Conservation (phyloP, 2,329 filamentous ascomycete genomes). For the Whalleya microplaca region DNA sequence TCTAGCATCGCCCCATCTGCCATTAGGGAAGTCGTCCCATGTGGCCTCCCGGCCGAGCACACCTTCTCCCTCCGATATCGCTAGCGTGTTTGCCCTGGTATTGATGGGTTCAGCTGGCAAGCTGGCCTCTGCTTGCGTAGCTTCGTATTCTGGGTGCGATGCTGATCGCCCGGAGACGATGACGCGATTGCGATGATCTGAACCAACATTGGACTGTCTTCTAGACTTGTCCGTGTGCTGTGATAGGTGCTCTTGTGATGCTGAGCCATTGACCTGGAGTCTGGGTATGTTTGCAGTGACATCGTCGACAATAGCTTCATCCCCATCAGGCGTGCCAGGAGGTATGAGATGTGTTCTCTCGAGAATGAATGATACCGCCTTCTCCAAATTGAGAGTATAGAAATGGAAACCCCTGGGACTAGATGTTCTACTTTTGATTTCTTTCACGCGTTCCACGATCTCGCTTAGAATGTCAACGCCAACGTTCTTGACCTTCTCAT, state of each 20-base stretch:
- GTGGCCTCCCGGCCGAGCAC: slow-evolving; percentile 90
- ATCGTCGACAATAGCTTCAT: slow-evolving; percentile 56
- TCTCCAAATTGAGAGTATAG: slow-evolving; percentile 95
- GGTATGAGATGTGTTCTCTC: slow-evolving; percentile 86
- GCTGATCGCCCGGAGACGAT: slow-evolving; percentile 71
- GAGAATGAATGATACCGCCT: slow-evolving; percentile 90
- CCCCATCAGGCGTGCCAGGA: slow-evolving; percentile 51
- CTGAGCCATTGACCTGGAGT: slow-evolving; percentile 56
- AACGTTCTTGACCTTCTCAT: slow-evolving; percentile 78
- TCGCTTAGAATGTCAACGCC: slow-evolving; percentile 85
- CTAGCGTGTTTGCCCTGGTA: slow-evolving; percentile 80
- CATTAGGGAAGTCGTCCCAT: slow-evolving; percentile 98
- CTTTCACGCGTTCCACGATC: slow-evolving; percentile 77
- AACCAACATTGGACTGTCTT: slow-evolving; percentile 78
- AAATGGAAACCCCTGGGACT: slow-evolving; percentile 88
- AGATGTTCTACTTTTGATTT: slow-evolving; percentile 58
- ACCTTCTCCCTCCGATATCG: slow-evolving; percentile 93
- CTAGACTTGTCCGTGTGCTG: slow-evolving; percentile 45
- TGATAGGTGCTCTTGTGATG: slow-evolving; percentile 32
- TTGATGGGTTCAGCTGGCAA: slow-evolving; percentile 76
- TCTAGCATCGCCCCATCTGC: slow-evolving; percentile 89
- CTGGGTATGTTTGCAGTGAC: slow-evolving; percentile 46
- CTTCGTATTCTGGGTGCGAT: slow-evolving; percentile 68
- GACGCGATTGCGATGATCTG: slow-evolving; percentile 83
- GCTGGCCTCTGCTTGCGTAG: slow-evolving; percentile 75